A percentile compares a stretch with the other conserved stretches of the same genome.
phyloP scores from a whole-genome alignment of 169 alveolate genomes.

The Plasmodium adleri region DNA sequence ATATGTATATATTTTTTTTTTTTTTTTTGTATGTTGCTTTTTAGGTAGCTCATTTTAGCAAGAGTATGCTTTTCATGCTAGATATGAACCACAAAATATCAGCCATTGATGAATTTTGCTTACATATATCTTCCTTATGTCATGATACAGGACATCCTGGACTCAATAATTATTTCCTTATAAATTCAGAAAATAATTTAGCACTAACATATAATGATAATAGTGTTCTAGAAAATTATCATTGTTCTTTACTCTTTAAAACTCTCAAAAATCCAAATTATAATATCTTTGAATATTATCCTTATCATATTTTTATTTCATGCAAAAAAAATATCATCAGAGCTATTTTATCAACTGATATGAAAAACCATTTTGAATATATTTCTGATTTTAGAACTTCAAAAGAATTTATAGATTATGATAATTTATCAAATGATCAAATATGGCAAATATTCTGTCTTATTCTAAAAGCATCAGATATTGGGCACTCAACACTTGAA shows the following conservation, averaged over 20 bases:
- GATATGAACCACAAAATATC: constrained; percentile 60
- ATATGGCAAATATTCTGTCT: constrained; percentile 86
- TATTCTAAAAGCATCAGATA: constrained; percentile 93
- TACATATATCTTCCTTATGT: constrained; percentile 84
- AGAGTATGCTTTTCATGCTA: constrained; percentile 59
- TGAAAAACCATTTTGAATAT: constrained; percentile 93
- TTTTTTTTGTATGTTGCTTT: neutral
- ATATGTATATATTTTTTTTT: neutral
- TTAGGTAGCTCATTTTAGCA: constrained; percentile 67
- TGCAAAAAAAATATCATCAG: constrained; percentile 90
- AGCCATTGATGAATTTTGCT: constrained; percentile 55
- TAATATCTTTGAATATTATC: constrained; percentile 72
- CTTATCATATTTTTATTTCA: constrained; percentile 54
- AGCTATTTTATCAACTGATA: constrained; percentile 94
- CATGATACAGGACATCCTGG: constrained; percentile 96
- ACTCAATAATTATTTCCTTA: constrained; percentile 88
- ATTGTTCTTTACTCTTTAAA: constrained; percentile 90
- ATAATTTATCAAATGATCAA: constrained; percentile 85
- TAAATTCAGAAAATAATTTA: constrained; percentile 86
- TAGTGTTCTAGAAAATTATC: constrained; percentile 94
- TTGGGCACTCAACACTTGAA: constrained; percentile 93
- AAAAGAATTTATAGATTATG: constrained; percentile 76
- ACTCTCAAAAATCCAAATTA: constrained; percentile 77
- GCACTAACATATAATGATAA: constrained; percentile 94
- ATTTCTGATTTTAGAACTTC: constrained; percentile 88